A percentile compares a stretch with the other conserved stretches of the same genome.
Conservation (phyloP, 805 yeast genomes). For the Wickerhamiella vanderwaltii region DNA sequence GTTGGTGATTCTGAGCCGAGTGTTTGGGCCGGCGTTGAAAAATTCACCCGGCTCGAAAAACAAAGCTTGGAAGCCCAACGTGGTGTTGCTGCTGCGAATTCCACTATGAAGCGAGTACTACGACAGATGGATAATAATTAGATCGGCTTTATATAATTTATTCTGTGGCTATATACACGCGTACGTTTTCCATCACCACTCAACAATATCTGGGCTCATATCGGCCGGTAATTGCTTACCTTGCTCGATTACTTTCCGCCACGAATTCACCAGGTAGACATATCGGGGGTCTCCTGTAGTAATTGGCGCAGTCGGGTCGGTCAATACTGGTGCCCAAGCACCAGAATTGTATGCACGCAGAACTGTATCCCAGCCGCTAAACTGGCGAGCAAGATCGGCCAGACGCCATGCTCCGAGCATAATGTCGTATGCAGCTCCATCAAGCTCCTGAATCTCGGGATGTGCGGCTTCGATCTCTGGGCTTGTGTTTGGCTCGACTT, state of each 20-base stretch:
- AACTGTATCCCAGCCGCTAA: conserved; percentile 3
- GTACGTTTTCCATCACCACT: no score
- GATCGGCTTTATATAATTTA: no score
- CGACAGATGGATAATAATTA: no score
- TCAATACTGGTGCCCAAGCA: conserved; percentile 7
- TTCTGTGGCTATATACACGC: no score
- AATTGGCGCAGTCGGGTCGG: conserved; percentile 5
- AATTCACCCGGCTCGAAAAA: conserved; percentile 11
- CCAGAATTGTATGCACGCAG: conserved; percentile 9
- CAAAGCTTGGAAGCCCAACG: conserved; percentile 1
- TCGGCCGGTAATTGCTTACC: conserved; percentile 1
- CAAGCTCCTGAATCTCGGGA: background rate
- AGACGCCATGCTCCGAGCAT: conserved; percentile 5
- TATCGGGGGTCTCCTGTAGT: conserved; percentile 7
- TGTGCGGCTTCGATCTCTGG: conserved; percentile 4
- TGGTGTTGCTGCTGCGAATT: no score
- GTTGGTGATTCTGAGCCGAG: conserved; percentile 20
- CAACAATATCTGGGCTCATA: conserved; percentile 6
- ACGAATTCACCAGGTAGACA: conserved; percentile 2
- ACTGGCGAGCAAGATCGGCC: conserved; percentile 9
- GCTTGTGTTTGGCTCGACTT: conserved; percentile 8
- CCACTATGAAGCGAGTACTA: no score
- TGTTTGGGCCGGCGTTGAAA: conserved; percentile 20
- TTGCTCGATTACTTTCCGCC: background rate
- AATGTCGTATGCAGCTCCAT: conserved; percentile 7